Evolutionary conservation across 139 green algal species (phyloP).

Genomic region (Micractinium sp.): DNA sequence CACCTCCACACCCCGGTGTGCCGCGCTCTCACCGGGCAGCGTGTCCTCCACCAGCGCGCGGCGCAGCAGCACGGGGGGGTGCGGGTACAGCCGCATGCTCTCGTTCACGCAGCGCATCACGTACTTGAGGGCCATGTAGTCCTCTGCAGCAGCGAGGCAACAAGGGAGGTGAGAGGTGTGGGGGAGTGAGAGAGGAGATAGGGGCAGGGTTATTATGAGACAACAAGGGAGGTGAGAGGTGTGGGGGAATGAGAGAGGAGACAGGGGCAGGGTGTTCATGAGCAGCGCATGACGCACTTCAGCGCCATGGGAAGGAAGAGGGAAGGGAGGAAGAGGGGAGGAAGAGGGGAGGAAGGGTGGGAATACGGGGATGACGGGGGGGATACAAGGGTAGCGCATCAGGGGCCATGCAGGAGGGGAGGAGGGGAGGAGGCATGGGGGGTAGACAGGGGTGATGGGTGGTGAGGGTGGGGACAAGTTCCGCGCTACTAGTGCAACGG

Average conservation of each 20-base stretch:
- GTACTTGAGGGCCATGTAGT: constrained; percentile 89
- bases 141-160: constrained; percentile 12
- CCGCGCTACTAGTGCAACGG: no score
- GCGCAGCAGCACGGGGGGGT: constrained; percentile 95
- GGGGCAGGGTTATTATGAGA: not conserved
- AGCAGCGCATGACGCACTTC: not conserved
- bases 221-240: no score
- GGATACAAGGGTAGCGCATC: not conserved
- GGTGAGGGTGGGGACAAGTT: no score
- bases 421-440: not conserved
- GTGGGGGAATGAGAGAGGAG: not conserved
- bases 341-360: not conserved
- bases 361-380: not conserved
- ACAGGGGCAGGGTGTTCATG: not conserved
- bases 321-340: not conserved
- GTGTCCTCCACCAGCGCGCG: constrained; percentile 80
- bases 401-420: no score
- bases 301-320: not conserved
- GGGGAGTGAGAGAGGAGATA: not conserved
- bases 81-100: constrained; percentile 98
- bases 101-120: constrained; percentile 94
- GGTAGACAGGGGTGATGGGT: not conserved
- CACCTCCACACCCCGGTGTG: constrained; percentile 15
- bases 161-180: no score
- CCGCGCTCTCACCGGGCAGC: constrained; percentile 70